Evolutionary conservation across 2,329 filamentous ascomycete species (phyloP).

Genomic region (Metarhizium rileyi): DNA sequence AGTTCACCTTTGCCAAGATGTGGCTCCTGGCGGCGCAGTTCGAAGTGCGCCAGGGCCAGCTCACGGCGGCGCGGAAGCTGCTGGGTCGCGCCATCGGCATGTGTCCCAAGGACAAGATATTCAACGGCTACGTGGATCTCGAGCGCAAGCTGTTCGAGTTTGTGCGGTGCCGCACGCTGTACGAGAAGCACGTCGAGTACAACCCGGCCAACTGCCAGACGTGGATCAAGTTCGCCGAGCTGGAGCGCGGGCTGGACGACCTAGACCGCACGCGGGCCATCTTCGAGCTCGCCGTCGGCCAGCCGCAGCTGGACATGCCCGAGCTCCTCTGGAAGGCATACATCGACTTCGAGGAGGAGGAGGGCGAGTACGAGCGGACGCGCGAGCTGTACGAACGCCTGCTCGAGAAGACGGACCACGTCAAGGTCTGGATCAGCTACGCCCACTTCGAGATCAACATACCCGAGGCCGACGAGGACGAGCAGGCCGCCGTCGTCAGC

Average conservation of each 20-base stretch:
- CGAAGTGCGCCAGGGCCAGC: conserved; percentile 76
- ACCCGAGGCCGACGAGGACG: conserved; percentile 51
- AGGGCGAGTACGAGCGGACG: conserved; percentile 79
- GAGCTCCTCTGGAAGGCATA: conserved; percentile 97
- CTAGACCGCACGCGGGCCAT: conserved; percentile 80
- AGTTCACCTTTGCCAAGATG: conserved; percentile 94
- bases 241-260: conserved; percentile 87
- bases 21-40: conserved; percentile 94
- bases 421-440: conserved; percentile 98
- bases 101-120: conserved; percentile 93
- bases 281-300: conserved; percentile 79
- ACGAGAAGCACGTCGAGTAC: conserved; percentile 89
- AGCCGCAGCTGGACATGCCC: conserved; percentile 86
- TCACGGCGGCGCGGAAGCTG: conserved; percentile 74
- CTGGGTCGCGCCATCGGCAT: conserved; percentile 84
- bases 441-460: conserved; percentile 98
- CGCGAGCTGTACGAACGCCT: conserved; percentile 80
- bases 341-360: conserved; percentile 96
- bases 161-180: conserved; percentile 77
- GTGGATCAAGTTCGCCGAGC: conserved; percentile 93
- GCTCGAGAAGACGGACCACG: conserved; percentile 89
- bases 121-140: conserved; percentile 85
- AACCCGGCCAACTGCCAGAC: conserved; percentile 84
- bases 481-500: conserved; percentile 62
- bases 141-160: conserved; percentile 95